Conservation (phyloP, 306 rosid species). For the Rosa multiflora region DNA sequence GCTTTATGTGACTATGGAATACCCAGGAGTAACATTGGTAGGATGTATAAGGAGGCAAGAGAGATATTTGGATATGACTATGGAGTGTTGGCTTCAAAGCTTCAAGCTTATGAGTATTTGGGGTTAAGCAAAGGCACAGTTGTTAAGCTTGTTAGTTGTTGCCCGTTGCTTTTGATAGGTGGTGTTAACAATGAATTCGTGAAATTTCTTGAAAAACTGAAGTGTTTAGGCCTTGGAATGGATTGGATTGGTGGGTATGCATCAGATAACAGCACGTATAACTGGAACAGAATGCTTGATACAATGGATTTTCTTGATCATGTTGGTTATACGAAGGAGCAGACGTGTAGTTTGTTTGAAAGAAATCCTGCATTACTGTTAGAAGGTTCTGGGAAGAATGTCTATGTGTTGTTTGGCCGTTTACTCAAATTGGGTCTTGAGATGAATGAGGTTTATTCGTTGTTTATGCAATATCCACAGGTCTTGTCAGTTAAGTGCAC, state of each 20-base stretch:
- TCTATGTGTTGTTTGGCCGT: conserved; percentile 44
- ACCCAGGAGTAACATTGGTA: conserved; percentile 59
- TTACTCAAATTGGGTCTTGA: conserved; percentile 52
- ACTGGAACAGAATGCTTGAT: conserved; percentile 66
- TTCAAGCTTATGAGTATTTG: conserved; percentile 56
- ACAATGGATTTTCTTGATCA: conserved; percentile 48
- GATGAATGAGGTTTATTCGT: conserved; percentile 39
- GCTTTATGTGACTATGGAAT: conserved; percentile 56
- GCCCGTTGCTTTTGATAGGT: conserved; percentile 66
- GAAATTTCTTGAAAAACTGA: conserved; percentile 50
- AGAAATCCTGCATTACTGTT: conserved; percentile 51
- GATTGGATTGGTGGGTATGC: conserved; percentile 62
- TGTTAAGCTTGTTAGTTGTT: conserved; percentile 58
- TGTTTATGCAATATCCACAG: conserved; percentile 48
- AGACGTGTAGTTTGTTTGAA: conserved; percentile 49
- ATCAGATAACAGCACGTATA: conserved; percentile 39
- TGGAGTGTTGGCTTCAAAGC: conserved; percentile 50
- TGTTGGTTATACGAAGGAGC: conserved; percentile 50
- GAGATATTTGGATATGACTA: conserved; percentile 53
- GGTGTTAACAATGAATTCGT: conserved; percentile 39
- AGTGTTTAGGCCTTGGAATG: conserved; percentile 43
- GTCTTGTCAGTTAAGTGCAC: conserved; percentile 42
- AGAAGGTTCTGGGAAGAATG: conserved; percentile 62
- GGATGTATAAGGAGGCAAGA: conserved; percentile 57
- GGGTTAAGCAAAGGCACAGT: conserved; percentile 57